Evolutionary conservation across 2,329 filamentous ascomycete genomes (phyloP).

Genomic region (Fusarium gaditjirri): DNA sequence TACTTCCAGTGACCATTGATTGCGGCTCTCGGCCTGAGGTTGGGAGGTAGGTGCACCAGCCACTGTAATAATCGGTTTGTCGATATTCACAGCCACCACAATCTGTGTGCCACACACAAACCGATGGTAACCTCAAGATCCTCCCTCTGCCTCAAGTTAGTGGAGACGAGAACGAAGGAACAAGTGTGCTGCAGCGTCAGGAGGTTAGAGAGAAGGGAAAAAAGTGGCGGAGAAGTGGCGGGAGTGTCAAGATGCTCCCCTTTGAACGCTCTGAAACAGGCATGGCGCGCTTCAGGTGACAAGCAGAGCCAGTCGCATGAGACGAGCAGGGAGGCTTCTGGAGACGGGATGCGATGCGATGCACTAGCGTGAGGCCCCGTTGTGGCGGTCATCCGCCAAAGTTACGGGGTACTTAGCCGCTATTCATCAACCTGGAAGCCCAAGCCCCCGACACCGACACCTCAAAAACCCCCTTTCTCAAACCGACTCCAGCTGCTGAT

Average conservation of each 20-base stretch:
- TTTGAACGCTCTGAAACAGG: constrained; percentile 22
- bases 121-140: neutral
- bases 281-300: constrained; percentile 44
- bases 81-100: constrained; percentile 6
- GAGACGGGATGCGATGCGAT: constrained; percentile 11
- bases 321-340: constrained; percentile 21
- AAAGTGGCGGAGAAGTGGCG: constrained; percentile 4
- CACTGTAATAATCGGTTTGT: neutral
- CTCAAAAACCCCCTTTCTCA: constrained; percentile 45
- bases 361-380: constrained; percentile 18
- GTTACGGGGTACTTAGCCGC: constrained; percentile 42
- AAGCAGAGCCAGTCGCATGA: constrained; percentile 31
- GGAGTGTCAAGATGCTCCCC: neutral
- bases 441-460: constrained; percentile 40
- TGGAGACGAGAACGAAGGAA: constrained; percentile 19
- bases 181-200: constrained; percentile 30
- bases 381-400: constrained; percentile 35
- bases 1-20: constrained; percentile 1
- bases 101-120: neutral
- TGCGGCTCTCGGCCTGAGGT: constrained; percentile 19
- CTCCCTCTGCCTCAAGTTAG: constrained; percentile 15
- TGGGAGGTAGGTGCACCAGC: neutral
- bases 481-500: constrained; percentile 36
- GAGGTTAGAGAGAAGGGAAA: constrained; percentile 4
- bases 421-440: constrained; percentile 21